These are phyloP conservation scores for Mycena sp. DNA, from an alignment of 1,284 basidiomycete species.

Conservation along the genomic window DNA sequence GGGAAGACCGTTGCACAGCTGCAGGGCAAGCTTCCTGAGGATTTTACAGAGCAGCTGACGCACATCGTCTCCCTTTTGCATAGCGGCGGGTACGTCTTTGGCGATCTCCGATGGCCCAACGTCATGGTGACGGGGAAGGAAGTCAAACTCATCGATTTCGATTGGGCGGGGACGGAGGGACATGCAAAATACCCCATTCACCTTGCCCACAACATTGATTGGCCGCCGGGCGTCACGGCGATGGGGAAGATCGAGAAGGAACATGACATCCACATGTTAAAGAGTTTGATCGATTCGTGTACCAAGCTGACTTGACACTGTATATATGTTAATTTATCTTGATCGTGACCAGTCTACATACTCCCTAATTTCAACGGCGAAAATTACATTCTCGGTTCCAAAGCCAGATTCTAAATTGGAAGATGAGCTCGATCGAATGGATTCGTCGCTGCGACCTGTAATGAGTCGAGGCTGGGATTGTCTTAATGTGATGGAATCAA, in stretches of 20 bases:
- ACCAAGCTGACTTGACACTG: too few species aligned
- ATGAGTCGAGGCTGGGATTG: too few species aligned
- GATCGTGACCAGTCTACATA: too few species aligned
- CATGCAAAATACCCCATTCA: conserved; percentile 1
- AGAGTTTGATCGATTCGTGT: too few species aligned
- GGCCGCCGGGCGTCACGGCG: background rate
- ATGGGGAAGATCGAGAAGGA: conserved; percentile 9
- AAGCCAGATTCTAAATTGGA: too few species aligned
- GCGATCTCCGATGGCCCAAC: background rate
- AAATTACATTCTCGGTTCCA: too few species aligned
- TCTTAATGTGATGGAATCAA: too few species aligned
- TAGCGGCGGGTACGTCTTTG: conserved; percentile 8
- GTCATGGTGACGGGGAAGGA: conserved; percentile 5
- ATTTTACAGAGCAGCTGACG: conserved; percentile 1
- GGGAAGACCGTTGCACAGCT: conserved; percentile 13
- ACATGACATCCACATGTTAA: conserved; percentile 1
- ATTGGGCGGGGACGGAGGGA: conserved; percentile 15
- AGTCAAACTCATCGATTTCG: conserved; percentile 16
- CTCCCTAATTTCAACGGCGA: too few species aligned
- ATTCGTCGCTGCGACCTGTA: too few species aligned
- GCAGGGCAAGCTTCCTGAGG: conserved; percentile 5
- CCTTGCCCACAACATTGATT: background rate
- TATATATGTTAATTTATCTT: too few species aligned
- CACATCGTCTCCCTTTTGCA: conserved; percentile 9
- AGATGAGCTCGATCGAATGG: too few species aligned